phyloP scores from a whole-genome alignment of 192 early-diverging fungal genomes.

The Coemansia sp. region DNA sequence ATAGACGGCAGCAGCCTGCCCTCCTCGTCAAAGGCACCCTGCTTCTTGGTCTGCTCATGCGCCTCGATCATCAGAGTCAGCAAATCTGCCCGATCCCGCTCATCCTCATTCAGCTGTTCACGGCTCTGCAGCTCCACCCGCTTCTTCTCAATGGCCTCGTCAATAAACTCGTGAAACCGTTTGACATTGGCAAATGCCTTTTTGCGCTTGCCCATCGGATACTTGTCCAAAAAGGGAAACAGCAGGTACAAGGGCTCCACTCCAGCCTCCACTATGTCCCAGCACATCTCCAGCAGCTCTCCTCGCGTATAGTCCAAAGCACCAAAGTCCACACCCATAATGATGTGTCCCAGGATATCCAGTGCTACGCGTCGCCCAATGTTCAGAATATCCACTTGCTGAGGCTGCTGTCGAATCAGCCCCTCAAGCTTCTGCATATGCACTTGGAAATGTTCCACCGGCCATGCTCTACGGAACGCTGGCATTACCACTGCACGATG shows the following conservation, averaged over 20 bases:
- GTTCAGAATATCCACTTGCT: conserved; percentile 30
- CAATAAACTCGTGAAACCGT: conserved; percentile 46
- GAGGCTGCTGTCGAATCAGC: conserved; percentile 26
- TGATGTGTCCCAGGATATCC: conserved; percentile 56
- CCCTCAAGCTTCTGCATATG: conserved; percentile 27
- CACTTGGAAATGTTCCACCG: conserved; percentile 27
- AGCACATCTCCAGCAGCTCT: conserved; percentile 42
- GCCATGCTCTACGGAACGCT: conserved; percentile 49
- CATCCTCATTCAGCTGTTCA: conserved; percentile 30
- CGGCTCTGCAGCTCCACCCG: conserved; percentile 26
- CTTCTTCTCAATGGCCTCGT: conserved; percentile 29
- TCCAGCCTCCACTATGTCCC: conserved; percentile 36
- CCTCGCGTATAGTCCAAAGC: conserved; percentile 36
- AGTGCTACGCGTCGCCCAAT: conserved; percentile 47
- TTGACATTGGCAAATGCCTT: conserved; percentile 34
- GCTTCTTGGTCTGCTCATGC: conserved; percentile 39
- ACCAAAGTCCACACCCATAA: conserved; percentile 55
- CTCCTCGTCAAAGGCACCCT: conserved; percentile 41
- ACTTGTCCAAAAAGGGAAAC: conserved; percentile 21
- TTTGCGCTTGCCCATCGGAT: conserved; percentile 30
- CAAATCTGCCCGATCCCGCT: conserved; percentile 50
- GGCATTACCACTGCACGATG: conserved; percentile 48
- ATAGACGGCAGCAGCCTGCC: conserved; percentile 41
- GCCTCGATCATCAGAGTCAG: conserved; percentile 59
- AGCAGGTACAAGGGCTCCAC: conserved; percentile 45